Evolutionary conservation across 495 filamentous ascomycete genomes (phyloP), one percentile per base, ranked within the genome.

Genomic region (Tuber calosporum): DNA sequence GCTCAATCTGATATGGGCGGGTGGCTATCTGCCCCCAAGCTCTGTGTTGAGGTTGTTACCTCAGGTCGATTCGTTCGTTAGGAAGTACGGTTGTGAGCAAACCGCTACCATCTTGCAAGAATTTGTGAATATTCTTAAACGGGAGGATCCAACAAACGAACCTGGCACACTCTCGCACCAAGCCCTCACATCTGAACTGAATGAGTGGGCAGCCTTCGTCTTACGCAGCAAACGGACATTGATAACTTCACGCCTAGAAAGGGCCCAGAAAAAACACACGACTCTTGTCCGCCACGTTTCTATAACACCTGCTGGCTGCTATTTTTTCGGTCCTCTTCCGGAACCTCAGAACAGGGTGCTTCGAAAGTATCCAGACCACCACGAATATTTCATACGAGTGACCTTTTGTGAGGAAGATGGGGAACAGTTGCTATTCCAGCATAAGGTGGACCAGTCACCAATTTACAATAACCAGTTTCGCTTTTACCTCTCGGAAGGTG

Each of bases 321-420:
- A 85, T n/a, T 84, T 93, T 22, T 86, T 87, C 39, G 92, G 92
- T 0, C 92, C 92, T 1, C 88, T 89, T 48, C 81, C 86, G 1
- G 92, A 94, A 82, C 84, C 85, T 4, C 89, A 86, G 76, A 96
- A 96, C 79, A 86, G 92, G 19, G 87, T 94, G 2, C 83, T 96
- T 5, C 86, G 92, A 41, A 89, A 88, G 70, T 96, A 90, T 73
- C 83, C 87, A 1, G 78, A 87, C 1, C 85, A 90, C 73, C 85
- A 84, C 4, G 87, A 90, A 26, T 86, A 87, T 79, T 94, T 94
- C 75, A 77, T 93, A 17, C 87, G 91, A 5, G 89, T 93, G 0
- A 82, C 86, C 34, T 93, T 95, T 74, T 84, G 84, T 70, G 92
- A 94, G 39, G 92, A 96, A 81, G 86, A 92, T 75, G 89, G 89